phyloP scores from a whole-genome alignment of 2,329 filamentous ascomycete species.

The Aspergillus awamori region DNA sequence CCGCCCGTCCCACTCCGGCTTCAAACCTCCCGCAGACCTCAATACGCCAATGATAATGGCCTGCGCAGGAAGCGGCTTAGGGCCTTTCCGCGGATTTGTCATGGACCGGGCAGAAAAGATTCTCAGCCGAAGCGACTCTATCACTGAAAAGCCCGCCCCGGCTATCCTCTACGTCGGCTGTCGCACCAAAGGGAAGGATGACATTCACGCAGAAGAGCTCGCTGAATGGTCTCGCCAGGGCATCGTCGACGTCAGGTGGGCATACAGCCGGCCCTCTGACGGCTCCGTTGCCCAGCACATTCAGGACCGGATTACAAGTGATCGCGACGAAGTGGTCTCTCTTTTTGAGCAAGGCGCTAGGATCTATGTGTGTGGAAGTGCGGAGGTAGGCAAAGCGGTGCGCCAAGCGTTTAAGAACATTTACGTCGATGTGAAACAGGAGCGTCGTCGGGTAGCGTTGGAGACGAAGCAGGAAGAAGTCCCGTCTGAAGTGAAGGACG shows the following conservation, averaged over 20 bases:
- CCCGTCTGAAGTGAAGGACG: conserved; percentile 24
- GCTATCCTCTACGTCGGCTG: conserved; percentile 43
- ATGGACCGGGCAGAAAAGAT: conserved; percentile 59
- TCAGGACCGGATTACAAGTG: conserved; percentile 55
- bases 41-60: conserved; percentile 45
- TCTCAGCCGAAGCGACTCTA: conserved; percentile 27
- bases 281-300: conserved; percentile 56
- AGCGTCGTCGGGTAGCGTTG: conserved; percentile 39
- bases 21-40: conserved; percentile 39
- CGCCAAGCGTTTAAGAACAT: conserved; percentile 45
- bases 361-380: conserved; percentile 68
- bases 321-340: conserved; percentile 48
- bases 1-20: conserved; percentile 39
- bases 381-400: conserved; percentile 54
- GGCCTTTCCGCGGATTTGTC: conserved; percentile 65
- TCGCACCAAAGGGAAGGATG: conserved; percentile 37
- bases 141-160: conserved; percentile 30
- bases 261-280: conserved; percentile 58
- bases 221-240: conserved; percentile 63
- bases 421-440: conserved; percentile 29
- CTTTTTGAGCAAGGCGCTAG: conserved; percentile 56
- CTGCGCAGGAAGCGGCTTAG: conserved; percentile 55
- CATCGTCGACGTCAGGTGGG: conserved; percentile 63
- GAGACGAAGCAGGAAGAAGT: conserved; percentile 40
- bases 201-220: conserved; percentile 40